A percentile compares a stretch with the other conserved stretches of the same genome.
Evolutionary conservation across 768 basidiomycete genomes (phyloP).

Genomic region (Inosperma sp.): DNA sequence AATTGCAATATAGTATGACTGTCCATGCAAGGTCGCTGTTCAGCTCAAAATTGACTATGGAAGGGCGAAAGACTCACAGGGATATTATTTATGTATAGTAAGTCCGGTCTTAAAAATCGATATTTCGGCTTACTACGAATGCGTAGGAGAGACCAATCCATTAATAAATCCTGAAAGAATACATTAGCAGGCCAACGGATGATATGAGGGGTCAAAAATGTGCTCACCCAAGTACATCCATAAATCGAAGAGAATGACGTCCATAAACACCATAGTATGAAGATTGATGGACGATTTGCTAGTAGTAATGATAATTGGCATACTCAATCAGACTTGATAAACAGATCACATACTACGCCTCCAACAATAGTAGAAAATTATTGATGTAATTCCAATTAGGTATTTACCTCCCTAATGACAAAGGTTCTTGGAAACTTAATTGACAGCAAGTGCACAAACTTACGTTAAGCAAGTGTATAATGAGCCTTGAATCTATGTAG

Average conservation of each 20-base stretch:
- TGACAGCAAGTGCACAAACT: no score
- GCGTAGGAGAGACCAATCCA: constrained; percentile 89
- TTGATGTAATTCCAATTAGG: constrained; percentile 55
- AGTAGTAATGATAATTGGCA: not conserved
- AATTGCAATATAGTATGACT: constrained; percentile 79
- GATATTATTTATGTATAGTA: constrained; percentile 68
- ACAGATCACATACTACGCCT: constrained; percentile 33
- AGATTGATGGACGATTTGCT: constrained; percentile 40
- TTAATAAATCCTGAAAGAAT: constrained; percentile 60
- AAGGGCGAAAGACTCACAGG: constrained; percentile 40
- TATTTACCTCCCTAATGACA: constrained; percentile 97
- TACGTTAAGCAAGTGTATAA: constrained; percentile 87
- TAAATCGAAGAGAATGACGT: constrained; percentile 65
- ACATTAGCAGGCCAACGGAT: not conserved
- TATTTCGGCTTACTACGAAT: constrained; percentile 45
- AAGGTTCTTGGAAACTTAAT: no score
- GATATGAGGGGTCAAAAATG: no score
- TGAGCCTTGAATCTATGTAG: constrained; percentile 69
- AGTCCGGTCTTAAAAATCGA: constrained; percentile 66
- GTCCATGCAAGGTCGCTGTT: not conserved
- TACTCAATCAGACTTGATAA: not conserved
- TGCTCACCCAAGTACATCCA: constrained; percentile 69
- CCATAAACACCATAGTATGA: constrained; percentile 66
- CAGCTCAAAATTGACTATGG: not conserved
- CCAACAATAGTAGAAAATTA: constrained; percentile 75